Percentiles rank a stretch among this genome's conserved stretches.
Conservation (phyloP, 2,329 filamentous ascomycete genomes). For the Aspergillus sp. region DNA sequence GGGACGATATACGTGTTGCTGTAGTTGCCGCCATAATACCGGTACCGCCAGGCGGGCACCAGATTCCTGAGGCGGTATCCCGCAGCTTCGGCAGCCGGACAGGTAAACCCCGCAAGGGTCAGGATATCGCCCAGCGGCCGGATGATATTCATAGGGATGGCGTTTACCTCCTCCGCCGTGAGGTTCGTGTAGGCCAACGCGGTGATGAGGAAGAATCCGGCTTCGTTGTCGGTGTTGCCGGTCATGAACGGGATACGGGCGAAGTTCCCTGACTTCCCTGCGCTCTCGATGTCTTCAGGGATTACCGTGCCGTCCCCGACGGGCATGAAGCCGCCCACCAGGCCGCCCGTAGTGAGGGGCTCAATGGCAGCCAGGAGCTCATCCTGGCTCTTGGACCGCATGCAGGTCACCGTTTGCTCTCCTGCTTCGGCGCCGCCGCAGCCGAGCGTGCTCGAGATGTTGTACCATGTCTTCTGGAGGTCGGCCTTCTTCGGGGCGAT, state of each 20-base stretch:
- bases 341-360: not conserved
- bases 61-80: not conserved
- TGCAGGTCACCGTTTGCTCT: conserved; percentile 3
- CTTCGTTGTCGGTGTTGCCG: conserved; percentile 6
- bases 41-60: conserved; percentile 4
- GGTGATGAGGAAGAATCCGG: conserved; percentile 8
- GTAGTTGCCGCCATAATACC: conserved; percentile 5
- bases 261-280: conserved; percentile 1
- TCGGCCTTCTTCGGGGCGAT: not conserved
- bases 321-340: conserved; percentile 1
- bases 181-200: conserved; percentile 4
- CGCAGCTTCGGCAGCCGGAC: not conserved
- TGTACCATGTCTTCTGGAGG: conserved; percentile 2
- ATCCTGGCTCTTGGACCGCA: conserved; percentile 1
- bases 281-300: not conserved
- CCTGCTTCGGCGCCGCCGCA: not conserved
- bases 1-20: not conserved
- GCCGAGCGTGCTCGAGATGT: not conserved
- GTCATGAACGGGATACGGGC: conserved; percentile 8
- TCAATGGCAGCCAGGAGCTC: conserved; percentile 8
- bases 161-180: not conserved
- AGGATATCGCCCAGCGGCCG: conserved; percentile 2
- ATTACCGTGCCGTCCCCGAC: conserved; percentile 6
- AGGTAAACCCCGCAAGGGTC: not conserved
- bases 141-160: conserved; percentile 1